Conservation (phyloP, 2,329 filamentous ascomycete genomes). For the Helotiales sp. region DNA sequence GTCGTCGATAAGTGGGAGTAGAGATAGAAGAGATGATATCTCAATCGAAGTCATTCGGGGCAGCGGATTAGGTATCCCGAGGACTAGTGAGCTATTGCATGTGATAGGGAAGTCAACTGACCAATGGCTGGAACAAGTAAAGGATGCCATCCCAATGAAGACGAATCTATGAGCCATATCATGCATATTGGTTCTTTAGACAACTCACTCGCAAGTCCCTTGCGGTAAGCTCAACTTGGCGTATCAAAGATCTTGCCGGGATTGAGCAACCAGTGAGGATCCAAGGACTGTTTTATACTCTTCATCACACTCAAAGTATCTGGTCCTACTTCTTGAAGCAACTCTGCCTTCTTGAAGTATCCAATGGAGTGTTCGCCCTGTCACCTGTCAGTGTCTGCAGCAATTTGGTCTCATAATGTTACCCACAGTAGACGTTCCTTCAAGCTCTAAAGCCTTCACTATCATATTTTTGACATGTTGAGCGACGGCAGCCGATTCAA, state of each 20-base stretch:
- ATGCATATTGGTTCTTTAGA: too few relatives aligned
- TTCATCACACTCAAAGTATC: constrained; percentile 83
- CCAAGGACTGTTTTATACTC: constrained; percentile 73
- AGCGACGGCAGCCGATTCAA: constrained; percentile 72
- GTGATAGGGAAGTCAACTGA: too few relatives aligned
- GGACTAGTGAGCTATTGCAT: too few relatives aligned
- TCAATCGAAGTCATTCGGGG: too few relatives aligned
- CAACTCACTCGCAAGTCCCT: too few relatives aligned
- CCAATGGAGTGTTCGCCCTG: constrained; percentile 82
- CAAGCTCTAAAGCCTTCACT: constrained; percentile 82
- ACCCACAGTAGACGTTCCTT: constrained; percentile 74
- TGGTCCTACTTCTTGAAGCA: constrained; percentile 74
- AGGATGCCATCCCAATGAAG: too few relatives aligned
- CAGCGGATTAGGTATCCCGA: too few relatives aligned
- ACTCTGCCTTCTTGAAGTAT: constrained; percentile 77
- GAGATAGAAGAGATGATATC: too few relatives aligned
- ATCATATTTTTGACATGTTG: constrained; percentile 85
- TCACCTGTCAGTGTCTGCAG: not conserved
- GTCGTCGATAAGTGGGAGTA: too few relatives aligned
- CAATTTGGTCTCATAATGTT: not conserved
- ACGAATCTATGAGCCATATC: too few relatives aligned
- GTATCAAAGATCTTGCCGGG: constrained; percentile 47
- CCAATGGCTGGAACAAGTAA: too few relatives aligned
- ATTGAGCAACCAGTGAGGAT: constrained; percentile 85
- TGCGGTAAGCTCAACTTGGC: too few relatives aligned